Conservation (phyloP, 2,329 filamentous ascomycete genomes). For the Alternaria gaisen region DNA sequence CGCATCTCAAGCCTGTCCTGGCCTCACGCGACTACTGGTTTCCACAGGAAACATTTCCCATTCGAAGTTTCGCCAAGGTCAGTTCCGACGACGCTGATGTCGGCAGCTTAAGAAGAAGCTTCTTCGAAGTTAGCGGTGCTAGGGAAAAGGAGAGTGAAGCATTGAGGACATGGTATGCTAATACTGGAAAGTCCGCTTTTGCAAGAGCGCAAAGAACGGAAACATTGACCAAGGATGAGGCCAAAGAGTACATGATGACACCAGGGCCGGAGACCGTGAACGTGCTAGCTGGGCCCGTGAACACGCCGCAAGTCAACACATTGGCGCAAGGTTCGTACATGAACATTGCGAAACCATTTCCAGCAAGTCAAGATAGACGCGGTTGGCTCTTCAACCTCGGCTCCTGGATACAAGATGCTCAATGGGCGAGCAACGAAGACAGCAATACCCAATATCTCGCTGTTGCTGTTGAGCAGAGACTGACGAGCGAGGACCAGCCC, state of each 20-base stretch:
- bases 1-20: slow-evolving; percentile 60
- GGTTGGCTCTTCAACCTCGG: slow-evolving; percentile 68
- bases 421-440: slow-evolving; percentile 55
- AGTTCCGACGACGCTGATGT: slow-evolving; percentile 1
- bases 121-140: slow-evolving; percentile 54
- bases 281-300: slow-evolving; percentile 62
- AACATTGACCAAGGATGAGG: slow-evolving; percentile 50
- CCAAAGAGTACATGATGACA: slow-evolving; percentile 55
- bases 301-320: slow-evolving; percentile 54
- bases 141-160: slow-evolving; percentile 56
- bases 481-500: slow-evolving; percentile 24
- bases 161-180: slow-evolving; percentile 64
- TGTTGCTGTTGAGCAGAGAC: slow-evolving; percentile 51
- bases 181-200: slow-evolving; percentile 54
- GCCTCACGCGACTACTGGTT: slow-evolving; percentile 62
- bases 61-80: slow-evolving; percentile 28
- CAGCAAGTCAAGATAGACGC: slow-evolving; percentile 38
- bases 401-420: slow-evolving; percentile 60
- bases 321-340: slow-evolving; percentile 55
- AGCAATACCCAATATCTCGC: slow-evolving; percentile 66
- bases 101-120: slow-evolving; percentile 54
- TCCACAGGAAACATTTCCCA: slow-evolving; percentile 61
- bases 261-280: slow-evolving; percentile 41
- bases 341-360: slow-evolving; percentile 54
- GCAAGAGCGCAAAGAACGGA: slow-evolving; percentile 52